Base-by-base conservation (phyloP, 148 eudicot genomes). In the Tetragonia tetragonoides region DNA sequence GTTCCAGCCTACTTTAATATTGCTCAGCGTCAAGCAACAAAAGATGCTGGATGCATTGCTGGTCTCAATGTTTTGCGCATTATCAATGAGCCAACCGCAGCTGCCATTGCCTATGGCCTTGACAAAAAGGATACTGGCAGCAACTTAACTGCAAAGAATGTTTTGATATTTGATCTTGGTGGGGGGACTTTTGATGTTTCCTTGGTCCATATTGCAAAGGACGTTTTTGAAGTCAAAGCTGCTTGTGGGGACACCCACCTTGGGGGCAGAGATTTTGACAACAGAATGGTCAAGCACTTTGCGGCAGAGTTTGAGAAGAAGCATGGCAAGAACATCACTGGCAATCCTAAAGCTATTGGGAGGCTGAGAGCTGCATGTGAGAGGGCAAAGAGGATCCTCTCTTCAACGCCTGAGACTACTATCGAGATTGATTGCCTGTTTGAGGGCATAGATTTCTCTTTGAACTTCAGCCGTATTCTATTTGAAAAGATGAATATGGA, bases 1-100 rank as follows among this genome's bases (percentile, higher is more conserved):
- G 79, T 81, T 10, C 83, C 83, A 20, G 79, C 83, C 7, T 76
- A 81, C 53, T 81, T 81, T 76, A 76, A 62, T 64, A 54, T 76
- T 53, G 54, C 79, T 7, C 83, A 80, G 38, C 74, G 83, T 2
- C 78, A 69, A 28, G 71, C 72, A 5, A 76, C 72, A 18, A 66
- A 65, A n/a, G 78, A 76, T 38, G 78, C 78, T n/a, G 78, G 71
- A 34, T 4, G 34, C 9, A 51, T 66, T 66, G 78, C 78, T 37
- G 78, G 78, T 8, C 62, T 76, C 5, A 66, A 66, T 66, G 78
- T 75, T 16, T 10, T 75, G 41, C 70, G 34, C 37, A 64, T 75
- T 1, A 75, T 75, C 54, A 75, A 75, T 6, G 78, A 75, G 61
- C 69, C 78, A 10, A 75, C 78, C 1, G 78, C 78, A 7, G 78